A percentile compares a stretch with the other conserved stretches of the same genome.
These are phyloP conservation scores for Zostera marina DNA, from an alignment of 116 monocot species.

Conservation along the genomic window DNA sequence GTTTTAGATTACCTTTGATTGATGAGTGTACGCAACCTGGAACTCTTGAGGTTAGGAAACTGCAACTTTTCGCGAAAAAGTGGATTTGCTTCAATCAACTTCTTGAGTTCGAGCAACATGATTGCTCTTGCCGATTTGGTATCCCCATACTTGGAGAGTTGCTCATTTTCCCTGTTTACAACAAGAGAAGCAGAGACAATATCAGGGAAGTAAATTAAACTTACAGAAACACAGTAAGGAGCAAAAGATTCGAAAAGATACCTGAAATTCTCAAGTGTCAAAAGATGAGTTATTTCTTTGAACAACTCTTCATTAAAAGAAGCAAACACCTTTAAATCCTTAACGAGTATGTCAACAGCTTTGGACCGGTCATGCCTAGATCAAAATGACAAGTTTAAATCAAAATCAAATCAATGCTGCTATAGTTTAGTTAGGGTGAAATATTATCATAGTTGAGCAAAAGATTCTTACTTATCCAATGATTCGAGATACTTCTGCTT, in stretches of 20 bases:
- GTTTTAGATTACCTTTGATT: slow-evolving; percentile 8
- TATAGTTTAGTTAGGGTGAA: no score
- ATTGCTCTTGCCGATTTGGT: slow-evolving; percentile 13
- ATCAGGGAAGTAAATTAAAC: no score
- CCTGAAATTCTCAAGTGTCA: slow-evolving; percentile 45
- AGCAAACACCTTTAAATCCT: slow-evolving; percentile 37
- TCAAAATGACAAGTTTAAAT: background rate
- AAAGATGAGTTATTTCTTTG: slow-evolving; percentile 40
- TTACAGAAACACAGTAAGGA: background rate
- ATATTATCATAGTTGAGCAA: background rate
- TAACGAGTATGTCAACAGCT: slow-evolving; percentile 36
- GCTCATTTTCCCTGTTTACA: slow-evolving; percentile 8
- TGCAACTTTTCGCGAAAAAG: slow-evolving; percentile 11
- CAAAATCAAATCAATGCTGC: background rate
- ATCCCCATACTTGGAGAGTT: slow-evolving; percentile 17
- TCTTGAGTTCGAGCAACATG: slow-evolving; percentile 14
- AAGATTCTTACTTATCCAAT: slow-evolving; percentile 49
- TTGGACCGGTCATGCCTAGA: slow-evolving; percentile 28
- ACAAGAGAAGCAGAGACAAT: background rate
- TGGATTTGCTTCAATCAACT: slow-evolving; percentile 12
- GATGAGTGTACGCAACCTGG: slow-evolving; percentile 8
- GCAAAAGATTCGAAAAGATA: background rate
- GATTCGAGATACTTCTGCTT: slow-evolving; percentile 97
- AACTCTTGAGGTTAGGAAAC: slow-evolving; percentile 11
- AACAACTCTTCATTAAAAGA: slow-evolving; percentile 48